phyloP scores from a whole-genome alignment of 2,329 filamentous ascomycete genomes.

The Fusarium setosum region DNA sequence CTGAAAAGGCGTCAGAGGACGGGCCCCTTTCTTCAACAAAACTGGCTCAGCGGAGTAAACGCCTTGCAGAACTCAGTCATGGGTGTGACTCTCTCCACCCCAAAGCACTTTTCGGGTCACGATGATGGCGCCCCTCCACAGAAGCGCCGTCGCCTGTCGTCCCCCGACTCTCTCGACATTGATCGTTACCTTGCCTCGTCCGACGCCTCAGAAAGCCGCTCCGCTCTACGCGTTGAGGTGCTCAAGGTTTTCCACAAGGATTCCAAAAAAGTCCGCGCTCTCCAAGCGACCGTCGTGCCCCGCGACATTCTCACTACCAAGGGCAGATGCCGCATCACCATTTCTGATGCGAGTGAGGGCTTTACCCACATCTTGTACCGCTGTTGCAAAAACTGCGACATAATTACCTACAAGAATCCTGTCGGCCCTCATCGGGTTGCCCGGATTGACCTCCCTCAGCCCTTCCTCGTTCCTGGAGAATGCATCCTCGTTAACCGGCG shows the following conservation, averaged over 20 bases:
- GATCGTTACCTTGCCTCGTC: conserved; percentile 49
- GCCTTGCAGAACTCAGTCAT: conserved; percentile 55
- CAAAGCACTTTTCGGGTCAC: conserved; percentile 48
- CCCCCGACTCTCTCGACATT: conserved; percentile 48
- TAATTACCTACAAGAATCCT: conserved; percentile 62
- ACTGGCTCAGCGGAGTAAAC: conserved; percentile 62
- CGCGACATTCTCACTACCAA: conserved; percentile 46
- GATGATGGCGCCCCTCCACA: conserved; percentile 53
- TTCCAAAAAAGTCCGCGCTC: conserved; percentile 50
- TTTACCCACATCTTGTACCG: conserved; percentile 60
- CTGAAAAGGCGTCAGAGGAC: conserved; percentile 58
- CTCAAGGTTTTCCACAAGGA: conserved; percentile 64
- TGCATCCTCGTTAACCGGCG: conserved; percentile 61
- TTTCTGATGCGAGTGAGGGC: conserved; percentile 49
- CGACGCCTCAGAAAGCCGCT: conserved; percentile 47
- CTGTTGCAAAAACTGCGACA: conserved; percentile 64
- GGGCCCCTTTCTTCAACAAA: conserved; percentile 66
- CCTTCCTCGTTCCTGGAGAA: conserved; percentile 64
- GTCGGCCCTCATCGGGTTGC: conserved; percentile 59
- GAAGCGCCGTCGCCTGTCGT: conserved; percentile 63
- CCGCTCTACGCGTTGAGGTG: conserved; percentile 63
- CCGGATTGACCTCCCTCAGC: conserved; percentile 58
- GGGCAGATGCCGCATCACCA: conserved; percentile 52
- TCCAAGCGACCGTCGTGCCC: conserved; percentile 43
- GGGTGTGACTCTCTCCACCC: conserved; percentile 47